A percentile compares a stretch with the other conserved stretches of the same genome.
Conservation (phyloP, 495 filamentous ascomycete species). For the Hypoxylon cercidicola region DNA sequence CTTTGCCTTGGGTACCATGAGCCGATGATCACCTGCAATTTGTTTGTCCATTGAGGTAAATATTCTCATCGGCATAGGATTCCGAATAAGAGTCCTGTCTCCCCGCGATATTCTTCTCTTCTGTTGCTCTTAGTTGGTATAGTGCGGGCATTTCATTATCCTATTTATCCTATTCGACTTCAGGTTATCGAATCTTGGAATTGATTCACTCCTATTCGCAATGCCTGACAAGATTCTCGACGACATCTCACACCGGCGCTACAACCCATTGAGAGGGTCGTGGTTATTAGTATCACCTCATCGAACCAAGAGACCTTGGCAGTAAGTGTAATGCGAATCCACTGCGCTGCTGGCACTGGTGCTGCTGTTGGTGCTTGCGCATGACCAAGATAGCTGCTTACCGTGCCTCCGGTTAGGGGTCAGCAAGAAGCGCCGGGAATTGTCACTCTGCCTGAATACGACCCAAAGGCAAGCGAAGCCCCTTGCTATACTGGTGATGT, state of each 20-base stretch:
- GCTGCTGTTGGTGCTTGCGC: neutral
- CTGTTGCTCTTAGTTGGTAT: neutral
- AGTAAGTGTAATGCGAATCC: constrained; percentile 69
- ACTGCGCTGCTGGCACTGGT: neutral
- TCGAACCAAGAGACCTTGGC: constrained; percentile 96
- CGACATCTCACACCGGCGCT: constrained; percentile 96
- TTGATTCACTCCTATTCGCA: constrained; percentile 7
- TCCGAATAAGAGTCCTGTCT: neutral
- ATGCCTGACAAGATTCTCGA: constrained; percentile 80
- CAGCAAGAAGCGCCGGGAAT: constrained; percentile 86
- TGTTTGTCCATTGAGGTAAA: constrained; percentile 25
- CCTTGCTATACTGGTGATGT: neutral
- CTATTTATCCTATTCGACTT: neutral
- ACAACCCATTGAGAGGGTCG: constrained; percentile 88
- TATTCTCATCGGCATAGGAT: neutral
- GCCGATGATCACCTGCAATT: constrained; percentile 20
- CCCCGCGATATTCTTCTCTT: too few species aligned
- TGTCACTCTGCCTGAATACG: constrained; percentile 80
- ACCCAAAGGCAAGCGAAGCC: constrained; percentile 70
- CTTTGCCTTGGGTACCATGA: constrained; percentile 8
- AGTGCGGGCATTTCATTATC: neutral
- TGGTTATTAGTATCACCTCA: constrained; percentile 96
- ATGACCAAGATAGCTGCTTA: constrained; percentile 16
- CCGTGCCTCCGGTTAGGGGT: constrained; percentile 65
- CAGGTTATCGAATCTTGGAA: neutral